phyloP scores from a whole-genome alignment of 2,329 filamentous ascomycete genomes.

The Cladosporium sp. region DNA sequence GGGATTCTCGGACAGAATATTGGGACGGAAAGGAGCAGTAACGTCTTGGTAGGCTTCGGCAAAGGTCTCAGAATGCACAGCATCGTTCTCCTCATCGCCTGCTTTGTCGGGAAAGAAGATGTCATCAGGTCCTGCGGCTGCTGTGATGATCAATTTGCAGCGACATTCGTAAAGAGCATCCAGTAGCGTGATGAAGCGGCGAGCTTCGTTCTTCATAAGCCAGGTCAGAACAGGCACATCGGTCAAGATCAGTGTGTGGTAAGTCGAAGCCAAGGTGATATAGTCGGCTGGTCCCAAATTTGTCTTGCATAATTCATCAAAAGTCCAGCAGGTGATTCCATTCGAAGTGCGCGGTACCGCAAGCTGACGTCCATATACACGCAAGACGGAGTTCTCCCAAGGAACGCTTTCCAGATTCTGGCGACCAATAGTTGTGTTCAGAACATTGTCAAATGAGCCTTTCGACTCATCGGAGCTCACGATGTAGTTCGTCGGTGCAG shows the following conservation, averaged over 20 bases:
- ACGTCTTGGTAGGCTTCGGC: conserved; percentile 76
- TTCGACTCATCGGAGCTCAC: neutral
- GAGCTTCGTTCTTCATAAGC: conserved; percentile 73
- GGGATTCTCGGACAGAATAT: conserved; percentile 61
- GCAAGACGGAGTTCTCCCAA: conserved; percentile 45
- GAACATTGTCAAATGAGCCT: conserved; percentile 14
- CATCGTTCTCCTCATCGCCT: conserved; percentile 38
- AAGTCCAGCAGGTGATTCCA: conserved; percentile 62
- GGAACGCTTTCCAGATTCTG: neutral
- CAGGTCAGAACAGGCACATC: conserved; percentile 63
- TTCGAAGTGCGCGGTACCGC: conserved; percentile 54
- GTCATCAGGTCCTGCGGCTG: conserved; percentile 64
- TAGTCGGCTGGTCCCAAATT: conserved; percentile 76
- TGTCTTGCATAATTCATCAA: conserved; percentile 60
- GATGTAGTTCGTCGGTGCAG: conserved; percentile 4
- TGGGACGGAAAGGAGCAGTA: conserved; percentile 72
- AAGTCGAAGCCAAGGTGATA: conserved; percentile 73
- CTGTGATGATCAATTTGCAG: conserved; percentile 69
- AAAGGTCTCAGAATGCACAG: conserved; percentile 61
- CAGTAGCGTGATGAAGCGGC: conserved; percentile 73
- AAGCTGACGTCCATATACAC: conserved; percentile 62
- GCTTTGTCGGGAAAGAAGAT: conserved; percentile 68
- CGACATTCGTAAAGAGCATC: conserved; percentile 79
- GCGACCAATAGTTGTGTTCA: conserved; percentile 18
- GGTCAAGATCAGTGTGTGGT: conserved; percentile 72